Percentiles rank a stretch among this genome's conserved stretches.
These are phyloP conservation scores for Hypoxylon subgilvum DNA, from an alignment of 495 filamentous ascomycete species.

Conservation along the genomic window DNA sequence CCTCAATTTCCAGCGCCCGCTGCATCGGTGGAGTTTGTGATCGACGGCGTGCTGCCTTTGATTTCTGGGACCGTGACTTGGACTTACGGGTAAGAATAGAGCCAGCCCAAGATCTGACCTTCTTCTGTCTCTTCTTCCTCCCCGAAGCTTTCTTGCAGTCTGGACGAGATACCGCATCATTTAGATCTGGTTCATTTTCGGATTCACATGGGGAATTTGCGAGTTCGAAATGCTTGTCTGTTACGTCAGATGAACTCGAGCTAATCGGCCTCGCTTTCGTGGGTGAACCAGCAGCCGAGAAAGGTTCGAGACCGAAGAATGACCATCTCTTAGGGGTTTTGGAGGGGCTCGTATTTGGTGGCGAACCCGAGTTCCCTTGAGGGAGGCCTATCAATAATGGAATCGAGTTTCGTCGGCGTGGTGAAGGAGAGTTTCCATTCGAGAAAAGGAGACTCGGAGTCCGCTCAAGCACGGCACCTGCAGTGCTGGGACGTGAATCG, in stretches of 20 bases:
- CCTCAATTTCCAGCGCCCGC: conserved; percentile 11
- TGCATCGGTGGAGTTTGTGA: conserved; percentile 50
- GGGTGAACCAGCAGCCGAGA: conserved; percentile 47
- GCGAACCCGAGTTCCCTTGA: conserved; percentile 31
- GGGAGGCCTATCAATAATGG: conserved; percentile 51
- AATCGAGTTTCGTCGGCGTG: conserved; percentile 57
- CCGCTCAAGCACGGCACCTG: conserved; percentile 57
- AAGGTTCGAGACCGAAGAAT: conserved; percentile 60
- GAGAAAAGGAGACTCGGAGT: conserved; percentile 47
- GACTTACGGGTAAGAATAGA: conserved; percentile 75
- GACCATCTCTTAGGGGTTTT: conserved; percentile 59
- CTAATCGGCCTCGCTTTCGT: conserved; percentile 49
- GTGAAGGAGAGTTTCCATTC: conserved; percentile 38
- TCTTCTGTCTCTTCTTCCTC: conserved; percentile 73
- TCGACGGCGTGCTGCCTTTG: conserved; percentile 41
- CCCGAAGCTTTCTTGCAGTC: conserved; percentile 53
- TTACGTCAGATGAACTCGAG: conserved; percentile 45
- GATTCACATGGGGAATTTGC: conserved; percentile 25
- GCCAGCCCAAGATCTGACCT: conserved; percentile 81
- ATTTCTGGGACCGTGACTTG: conserved; percentile 50
- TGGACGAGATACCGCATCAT: neutral
- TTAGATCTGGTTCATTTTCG: neutral
- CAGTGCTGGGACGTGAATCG: conserved; percentile 58
- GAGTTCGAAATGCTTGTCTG: conserved; percentile 26
- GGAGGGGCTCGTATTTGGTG: conserved; percentile 52